Evolutionary conservation across 768 basidiomycete species (phyloP), one percentile per base, ranked within the genome.

Genomic region (Inosperma sp.): DNA sequence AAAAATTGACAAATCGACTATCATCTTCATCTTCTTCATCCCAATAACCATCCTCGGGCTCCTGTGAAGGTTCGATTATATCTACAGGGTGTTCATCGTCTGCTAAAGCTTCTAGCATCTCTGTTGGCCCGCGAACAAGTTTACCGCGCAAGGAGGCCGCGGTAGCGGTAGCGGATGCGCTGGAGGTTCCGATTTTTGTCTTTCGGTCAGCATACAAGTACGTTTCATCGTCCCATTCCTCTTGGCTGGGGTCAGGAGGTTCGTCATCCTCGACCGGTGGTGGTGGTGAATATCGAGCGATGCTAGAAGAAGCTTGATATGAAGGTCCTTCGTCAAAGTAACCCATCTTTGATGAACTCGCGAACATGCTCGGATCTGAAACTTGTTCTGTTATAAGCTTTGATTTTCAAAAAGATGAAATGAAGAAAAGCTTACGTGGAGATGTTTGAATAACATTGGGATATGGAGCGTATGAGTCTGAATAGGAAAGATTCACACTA

Each of bases 1-100:
- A 82, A 46, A 90, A 88, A 65, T 95, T 93, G 65, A 97, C 84
- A 61, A 92, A 96, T 13, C 84, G 79, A 51, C 75, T 79, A 43
- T 68, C 68, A 42, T 68, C 67, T 9, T 70, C 66, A 19, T 75
- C 77, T 12, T 77, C 76, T 19, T 83, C 81, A 37, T 84, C 82
- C 70, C 79, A 82, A 51, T 75, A 80, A 4, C 75, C 74, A 29
- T 68, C 72, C 4, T 77, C 75, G 22, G n/a, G n/a, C n/a, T 73
- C 78, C 39, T 74, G 69, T 30, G 71, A 72, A 5, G 50, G 23
- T 30, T 75, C 55, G 7, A 51, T 35, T 13, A 60, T 55, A 26
- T 63, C 64, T 17, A 65, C 54, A 2, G 68, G 66, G 48, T 57
- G 46, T 47, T 59, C 57, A 51, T 65, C 70, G 37, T 68, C 65